A percentile compares a stretch with the other conserved stretches of the same genome.
These are phyloP conservation scores for Stramenopiles sp. DNA, from an alignment of 352 stramenopile species.

Conservation along the genomic window DNA sequence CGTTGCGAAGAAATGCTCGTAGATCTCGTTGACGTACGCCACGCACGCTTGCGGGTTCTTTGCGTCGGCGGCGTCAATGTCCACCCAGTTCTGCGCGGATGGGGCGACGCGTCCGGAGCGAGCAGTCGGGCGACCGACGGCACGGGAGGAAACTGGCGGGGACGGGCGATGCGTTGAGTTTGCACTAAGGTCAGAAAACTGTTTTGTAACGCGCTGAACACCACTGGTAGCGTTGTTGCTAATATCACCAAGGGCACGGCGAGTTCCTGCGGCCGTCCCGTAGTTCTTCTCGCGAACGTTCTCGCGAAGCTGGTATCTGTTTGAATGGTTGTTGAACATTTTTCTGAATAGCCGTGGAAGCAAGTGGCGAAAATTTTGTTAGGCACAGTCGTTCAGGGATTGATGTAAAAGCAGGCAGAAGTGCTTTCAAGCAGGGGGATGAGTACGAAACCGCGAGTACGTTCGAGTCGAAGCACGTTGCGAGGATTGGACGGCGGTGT, in stretches of 20 bases:
- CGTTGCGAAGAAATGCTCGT: neutral
- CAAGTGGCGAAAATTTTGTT: too few species aligned
- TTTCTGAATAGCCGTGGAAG: neutral
- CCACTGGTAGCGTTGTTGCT: neutral
- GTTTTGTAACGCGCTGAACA: neutral
- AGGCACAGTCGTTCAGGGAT: too few species aligned
- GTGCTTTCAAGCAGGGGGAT: too few species aligned
- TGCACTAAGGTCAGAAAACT: constrained; percentile 1
- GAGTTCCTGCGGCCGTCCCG: neutral
- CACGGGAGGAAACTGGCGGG: neutral
- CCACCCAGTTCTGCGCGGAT: neutral
- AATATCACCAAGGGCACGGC: neutral
- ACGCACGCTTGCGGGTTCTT: neutral
- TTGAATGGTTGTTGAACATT: constrained; percentile 5
- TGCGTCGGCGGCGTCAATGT: neutral
- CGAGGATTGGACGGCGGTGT: too few species aligned
- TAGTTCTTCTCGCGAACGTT: neutral
- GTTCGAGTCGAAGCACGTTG: too few species aligned
- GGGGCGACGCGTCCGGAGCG: neutral
- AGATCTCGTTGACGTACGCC: neutral
- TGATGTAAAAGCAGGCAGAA: too few species aligned
- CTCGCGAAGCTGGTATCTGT: neutral
- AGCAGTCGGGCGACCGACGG: neutral
- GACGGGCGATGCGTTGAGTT: neutral
- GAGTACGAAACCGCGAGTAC: too few species aligned